A percentile compares a stretch with the other conserved stretches of the same genome.
Conservation (phyloP, 2,329 filamentous ascomycete species). For the Geosmithia morbida region DNA sequence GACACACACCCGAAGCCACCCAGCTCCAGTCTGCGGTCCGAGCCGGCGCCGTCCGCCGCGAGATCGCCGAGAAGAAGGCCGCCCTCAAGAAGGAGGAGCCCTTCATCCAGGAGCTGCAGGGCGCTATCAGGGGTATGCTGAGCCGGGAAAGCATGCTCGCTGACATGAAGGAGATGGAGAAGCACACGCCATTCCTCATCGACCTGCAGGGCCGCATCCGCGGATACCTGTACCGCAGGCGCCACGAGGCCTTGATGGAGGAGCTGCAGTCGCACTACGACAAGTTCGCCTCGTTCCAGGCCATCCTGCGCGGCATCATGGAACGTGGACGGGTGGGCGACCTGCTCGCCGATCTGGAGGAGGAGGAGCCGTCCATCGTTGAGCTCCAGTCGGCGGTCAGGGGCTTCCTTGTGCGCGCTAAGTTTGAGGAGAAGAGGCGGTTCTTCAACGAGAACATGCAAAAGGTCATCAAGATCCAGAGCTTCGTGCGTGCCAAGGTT, state of each 20-base stretch:
- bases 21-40: slow-evolving; percentile 36
- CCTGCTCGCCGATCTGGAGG: slow-evolving; percentile 63
- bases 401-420: slow-evolving; percentile 57
- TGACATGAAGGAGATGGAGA: slow-evolving; percentile 40
- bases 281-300: slow-evolving; percentile 58
- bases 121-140: slow-evolving; percentile 45
- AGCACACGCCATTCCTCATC: slow-evolving; percentile 39
- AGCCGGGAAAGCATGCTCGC: slow-evolving; percentile 32
- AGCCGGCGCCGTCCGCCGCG: slow-evolving; percentile 37
- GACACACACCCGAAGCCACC: slow-evolving; percentile 27
- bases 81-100: slow-evolving; percentile 29
- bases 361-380: slow-evolving; percentile 63
- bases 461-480: slow-evolving; percentile 97
- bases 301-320: slow-evolving; percentile 64
- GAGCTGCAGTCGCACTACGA: slow-evolving; percentile 55
- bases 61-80: slow-evolving; percentile 31
- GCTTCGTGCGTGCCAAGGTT: slow-evolving; percentile 85
- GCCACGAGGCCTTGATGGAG: slow-evolving; percentile 48
- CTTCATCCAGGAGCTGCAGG: slow-evolving; percentile 38
- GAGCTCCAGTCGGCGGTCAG: slow-evolving; percentile 63
- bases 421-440: slow-evolving; percentile 71
- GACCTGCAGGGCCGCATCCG: slow-evolving; percentile 53
- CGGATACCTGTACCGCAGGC: slow-evolving; percentile 48
- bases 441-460: slow-evolving; percentile 97
- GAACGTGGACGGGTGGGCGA: slow-evolving; percentile 59